These are phyloP conservation scores for Barnettozyma populi DNA, from an alignment of 805 yeast species.

Conservation along the genomic window DNA sequence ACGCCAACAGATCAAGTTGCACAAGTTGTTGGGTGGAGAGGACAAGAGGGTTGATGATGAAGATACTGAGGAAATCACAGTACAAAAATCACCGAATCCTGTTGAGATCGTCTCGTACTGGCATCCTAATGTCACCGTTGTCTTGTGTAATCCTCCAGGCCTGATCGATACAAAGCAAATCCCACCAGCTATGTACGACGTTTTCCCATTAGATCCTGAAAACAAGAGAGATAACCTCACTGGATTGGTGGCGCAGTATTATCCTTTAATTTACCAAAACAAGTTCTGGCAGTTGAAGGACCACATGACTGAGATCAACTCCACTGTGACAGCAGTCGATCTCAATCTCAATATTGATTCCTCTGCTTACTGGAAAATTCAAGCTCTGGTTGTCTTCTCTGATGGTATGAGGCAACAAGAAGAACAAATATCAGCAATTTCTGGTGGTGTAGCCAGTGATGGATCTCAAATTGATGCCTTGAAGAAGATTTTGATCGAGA, in stretches of 20 bases:
- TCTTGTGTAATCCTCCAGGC: conserved; percentile 22
- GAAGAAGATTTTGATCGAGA: conserved; percentile 32
- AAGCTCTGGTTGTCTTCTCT: conserved; percentile 24
- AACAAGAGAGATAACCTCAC: conserved; percentile 27
- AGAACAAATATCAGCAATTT: conserved; percentile 12
- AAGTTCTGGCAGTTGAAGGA: conserved; percentile 35
- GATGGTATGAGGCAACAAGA: conserved; percentile 29
- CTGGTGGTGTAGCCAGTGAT: conserved; percentile 21
- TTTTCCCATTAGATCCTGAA: conserved; percentile 24
- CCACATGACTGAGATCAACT: conserved; percentile 30
- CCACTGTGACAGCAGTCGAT: conserved; percentile 20
- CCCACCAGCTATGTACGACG: conserved; percentile 22
- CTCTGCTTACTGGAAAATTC: conserved; percentile 28
- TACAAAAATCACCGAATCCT: background rate
- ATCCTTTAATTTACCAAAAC: conserved; percentile 33
- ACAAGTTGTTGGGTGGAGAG: conserved; percentile 25
- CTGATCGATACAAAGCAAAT: conserved; percentile 15
- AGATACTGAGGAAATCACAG: conserved; percentile 12
- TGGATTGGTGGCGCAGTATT: conserved; percentile 30
- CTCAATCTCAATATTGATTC: conserved; percentile 27
- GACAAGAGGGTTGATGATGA: conserved; percentile 8
- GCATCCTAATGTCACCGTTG: conserved; percentile 34
- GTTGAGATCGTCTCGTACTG: conserved; percentile 27
- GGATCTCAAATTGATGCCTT: conserved; percentile 32
- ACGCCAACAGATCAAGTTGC: conserved; percentile 25